These are phyloP conservation scores for Cicer yamashitae DNA, from an alignment of 306 rosid species.

Conservation along the genomic window DNA sequence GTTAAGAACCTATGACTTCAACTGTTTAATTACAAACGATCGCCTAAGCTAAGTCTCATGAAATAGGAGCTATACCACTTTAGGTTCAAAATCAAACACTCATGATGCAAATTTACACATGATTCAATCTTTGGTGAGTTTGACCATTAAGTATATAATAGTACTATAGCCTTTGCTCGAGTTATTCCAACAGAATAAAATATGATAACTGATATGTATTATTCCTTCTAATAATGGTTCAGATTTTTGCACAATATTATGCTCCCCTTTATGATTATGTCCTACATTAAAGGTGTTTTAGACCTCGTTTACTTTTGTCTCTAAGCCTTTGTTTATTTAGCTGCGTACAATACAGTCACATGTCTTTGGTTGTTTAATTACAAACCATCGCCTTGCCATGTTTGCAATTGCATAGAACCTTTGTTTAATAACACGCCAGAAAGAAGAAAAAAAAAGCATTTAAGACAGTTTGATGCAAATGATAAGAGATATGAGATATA, in stretches of 20 bases:
- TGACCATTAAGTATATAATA: conserved; percentile 13
- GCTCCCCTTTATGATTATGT: conserved; percentile 52
- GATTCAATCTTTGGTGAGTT: conserved; percentile 36
- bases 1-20: too few species aligned
- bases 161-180: conserved; percentile 33
- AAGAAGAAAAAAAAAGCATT: too few species aligned
- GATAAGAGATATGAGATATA: too few species aligned
- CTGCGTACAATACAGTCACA: conserved; percentile 37
- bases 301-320: conserved; percentile 15
- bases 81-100: conserved; percentile 8
- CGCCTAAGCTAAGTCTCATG: background rate
- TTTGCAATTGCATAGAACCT: conserved; percentile 25
- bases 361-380: conserved; percentile 44
- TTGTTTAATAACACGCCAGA: background rate
- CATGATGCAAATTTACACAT: conserved; percentile 30
- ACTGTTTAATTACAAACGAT: too few species aligned
- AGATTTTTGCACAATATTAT: conserved; percentile 34
- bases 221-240: conserved; percentile 46
- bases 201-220: conserved; percentile 10
- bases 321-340: conserved; percentile 24
- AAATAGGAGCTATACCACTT: conserved; percentile 23
- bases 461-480: too few species aligned
- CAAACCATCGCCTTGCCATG: conserved; percentile 3
- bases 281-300: conserved; percentile 45
- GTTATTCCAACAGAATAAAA: conserved; percentile 49